Evolutionary conservation across 169 alveolate species (phyloP).

Genomic region (Cryptosporidium meleagridis): DNA sequence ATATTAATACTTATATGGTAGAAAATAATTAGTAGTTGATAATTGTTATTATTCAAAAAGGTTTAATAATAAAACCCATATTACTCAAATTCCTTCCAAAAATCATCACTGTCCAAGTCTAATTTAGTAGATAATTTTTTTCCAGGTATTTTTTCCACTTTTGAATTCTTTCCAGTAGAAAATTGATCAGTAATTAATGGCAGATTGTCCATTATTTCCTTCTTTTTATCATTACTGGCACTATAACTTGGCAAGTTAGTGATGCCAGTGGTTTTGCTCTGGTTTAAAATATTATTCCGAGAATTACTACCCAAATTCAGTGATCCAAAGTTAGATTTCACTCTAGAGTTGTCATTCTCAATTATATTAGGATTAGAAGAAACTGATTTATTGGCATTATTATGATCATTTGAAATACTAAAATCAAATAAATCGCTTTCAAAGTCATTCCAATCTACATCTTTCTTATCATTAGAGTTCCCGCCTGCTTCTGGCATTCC

Average conservation of each 20-base stretch:
- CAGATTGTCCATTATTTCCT: not conserved
- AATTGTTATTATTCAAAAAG: not conserved
- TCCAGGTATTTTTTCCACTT: constrained; percentile 14
- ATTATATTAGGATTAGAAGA: not conserved
- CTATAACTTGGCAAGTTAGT: not conserved
- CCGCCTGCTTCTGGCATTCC: not conserved
- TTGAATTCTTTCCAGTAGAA: constrained; percentile 1
- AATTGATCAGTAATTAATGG: constrained; percentile 1
- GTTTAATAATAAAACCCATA: not conserved
- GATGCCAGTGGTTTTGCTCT: not conserved
- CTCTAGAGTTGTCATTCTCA: not conserved
- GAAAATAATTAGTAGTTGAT: not conserved
- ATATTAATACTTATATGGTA: not conserved
- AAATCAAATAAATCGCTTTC: constrained; percentile 49
- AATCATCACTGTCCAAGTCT: constrained; percentile 65
- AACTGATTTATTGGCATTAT: not conserved
- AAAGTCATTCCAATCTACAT: constrained; percentile 40
- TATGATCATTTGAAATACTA: constrained; percentile 1
- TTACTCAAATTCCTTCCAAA: constrained; percentile 72
- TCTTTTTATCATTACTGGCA: not conserved
- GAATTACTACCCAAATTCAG: not conserved
- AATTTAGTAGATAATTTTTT: constrained; percentile 36
- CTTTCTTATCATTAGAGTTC: not conserved
- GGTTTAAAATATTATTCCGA: not conserved
- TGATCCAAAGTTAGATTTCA: not conserved